Conservation (phyloP, 2,329 filamentous ascomycete species). For the Phaeosphaeria sp. region DNA sequence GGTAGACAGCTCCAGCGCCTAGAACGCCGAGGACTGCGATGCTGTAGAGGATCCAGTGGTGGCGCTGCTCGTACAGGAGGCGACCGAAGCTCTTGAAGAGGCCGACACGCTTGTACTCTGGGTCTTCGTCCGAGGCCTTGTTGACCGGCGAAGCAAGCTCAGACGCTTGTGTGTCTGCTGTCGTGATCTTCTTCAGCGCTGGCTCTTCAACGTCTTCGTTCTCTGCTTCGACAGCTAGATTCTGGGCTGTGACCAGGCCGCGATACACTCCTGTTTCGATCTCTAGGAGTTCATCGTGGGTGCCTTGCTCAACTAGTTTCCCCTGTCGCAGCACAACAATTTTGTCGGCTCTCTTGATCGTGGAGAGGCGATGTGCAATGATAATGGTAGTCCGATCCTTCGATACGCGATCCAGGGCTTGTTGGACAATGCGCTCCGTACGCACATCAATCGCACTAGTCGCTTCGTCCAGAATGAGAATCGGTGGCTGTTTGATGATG, state of each 20-base stretch:
- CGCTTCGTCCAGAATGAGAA: conserved; percentile 78
- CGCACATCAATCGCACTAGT: conserved; percentile 70
- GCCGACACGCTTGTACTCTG: conserved; percentile 38
- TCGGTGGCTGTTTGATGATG: conserved; percentile 69
- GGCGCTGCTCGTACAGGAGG: conserved; percentile 43
- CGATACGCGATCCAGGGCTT: conserved; percentile 66
- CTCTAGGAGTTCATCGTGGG: conserved; percentile 72
- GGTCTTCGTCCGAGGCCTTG: conserved; percentile 17
- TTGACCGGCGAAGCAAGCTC: conserved; percentile 11
- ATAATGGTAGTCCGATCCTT: conserved; percentile 74
- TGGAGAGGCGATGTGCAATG: conserved; percentile 78
- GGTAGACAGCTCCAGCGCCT: conserved; percentile 44
- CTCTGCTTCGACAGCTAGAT: conserved; percentile 35
- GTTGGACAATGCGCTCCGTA: conserved; percentile 61
- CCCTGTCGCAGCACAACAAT: conserved; percentile 80
- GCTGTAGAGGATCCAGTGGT: conserved; percentile 42
- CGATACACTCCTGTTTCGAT: conserved; percentile 69
- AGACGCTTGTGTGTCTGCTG: conserved; percentile 15
- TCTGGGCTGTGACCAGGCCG: conserved; percentile 64
- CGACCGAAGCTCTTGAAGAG: conserved; percentile 42
- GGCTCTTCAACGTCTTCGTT: conserved; percentile 26
- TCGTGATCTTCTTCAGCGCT: conserved; percentile 22
- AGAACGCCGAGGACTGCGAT: conserved; percentile 38
- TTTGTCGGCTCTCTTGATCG: conserved; percentile 77
- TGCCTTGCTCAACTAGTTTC: conserved; percentile 74